A percentile compares a stretch with the other conserved stretches of the same genome.
Conservation (phyloP, 2,329 filamentous ascomycete genomes). For the Claviceps fusiformis region DNA sequence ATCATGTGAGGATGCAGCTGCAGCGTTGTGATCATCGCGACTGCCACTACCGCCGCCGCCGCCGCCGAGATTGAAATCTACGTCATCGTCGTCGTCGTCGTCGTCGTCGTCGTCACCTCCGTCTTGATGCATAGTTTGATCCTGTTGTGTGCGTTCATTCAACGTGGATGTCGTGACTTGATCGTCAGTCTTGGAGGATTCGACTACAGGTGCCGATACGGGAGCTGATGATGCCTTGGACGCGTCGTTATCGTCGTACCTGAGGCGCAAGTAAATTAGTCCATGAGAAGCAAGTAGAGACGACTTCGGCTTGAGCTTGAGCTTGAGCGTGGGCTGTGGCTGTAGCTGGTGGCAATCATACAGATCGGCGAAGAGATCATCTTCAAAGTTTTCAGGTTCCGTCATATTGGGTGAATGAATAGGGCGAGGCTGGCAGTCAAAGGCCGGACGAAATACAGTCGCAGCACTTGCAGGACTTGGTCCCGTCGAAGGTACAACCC, state of each 20-base stretch:
- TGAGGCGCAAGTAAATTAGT: conserved; percentile 17
- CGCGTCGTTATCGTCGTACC: conserved; percentile 52
- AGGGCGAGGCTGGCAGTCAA: not conserved
- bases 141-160: conserved; percentile 11
- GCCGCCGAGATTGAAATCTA: conserved; percentile 45
- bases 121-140: conserved; percentile 30
- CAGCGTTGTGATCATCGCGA: conserved; percentile 17
- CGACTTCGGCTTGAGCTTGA: no score
- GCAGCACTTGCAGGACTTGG: conserved; percentile 1
- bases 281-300: not conserved
- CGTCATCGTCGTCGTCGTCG: conserved; percentile 34
- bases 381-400: conserved; percentile 70
- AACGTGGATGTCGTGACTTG: conserved; percentile 10
- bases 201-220: conserved; percentile 15
- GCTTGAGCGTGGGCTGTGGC: not conserved
- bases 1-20: conserved; percentile 16
- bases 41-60: conserved; percentile 25
- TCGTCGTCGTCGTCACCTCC: conserved; percentile 29
- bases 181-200: conserved; percentile 16
- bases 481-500: not conserved
- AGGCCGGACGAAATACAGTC: not conserved
- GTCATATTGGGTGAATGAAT: conserved; percentile 41
- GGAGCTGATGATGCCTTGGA: conserved; percentile 25
- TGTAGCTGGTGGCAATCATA: conserved; percentile 30
- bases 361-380: conserved; percentile 94